Conservation (phyloP, 495 filamentous ascomycete species). For the Penicillium verhagenii region DNA sequence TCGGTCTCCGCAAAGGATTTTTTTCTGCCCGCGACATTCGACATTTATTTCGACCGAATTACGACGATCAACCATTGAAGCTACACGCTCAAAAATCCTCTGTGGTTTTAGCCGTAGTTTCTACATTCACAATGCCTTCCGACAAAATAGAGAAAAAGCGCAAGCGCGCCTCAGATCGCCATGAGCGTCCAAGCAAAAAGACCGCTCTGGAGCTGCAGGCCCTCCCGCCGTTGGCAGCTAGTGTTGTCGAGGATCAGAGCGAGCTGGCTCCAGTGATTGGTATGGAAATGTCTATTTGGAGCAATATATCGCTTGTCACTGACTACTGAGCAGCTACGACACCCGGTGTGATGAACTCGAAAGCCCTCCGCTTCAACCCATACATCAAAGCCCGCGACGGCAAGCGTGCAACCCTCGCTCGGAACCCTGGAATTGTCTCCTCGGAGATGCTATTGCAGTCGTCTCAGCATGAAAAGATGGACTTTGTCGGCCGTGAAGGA, state of each 20-base stretch:
- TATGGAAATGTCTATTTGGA: constrained; percentile 13
- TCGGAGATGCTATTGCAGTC: constrained; percentile 77
- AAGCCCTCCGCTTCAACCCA: constrained; percentile 57
- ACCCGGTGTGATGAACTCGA: constrained; percentile 61
- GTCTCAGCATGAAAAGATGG: constrained; percentile 69
- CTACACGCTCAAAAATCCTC: constrained; percentile 7
- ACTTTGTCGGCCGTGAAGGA: constrained; percentile 79
- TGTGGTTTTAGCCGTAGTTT: constrained; percentile 1
- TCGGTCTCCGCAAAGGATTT: constrained; percentile 19
- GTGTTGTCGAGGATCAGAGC: constrained; percentile 55
- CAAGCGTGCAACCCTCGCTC: constrained; percentile 38
- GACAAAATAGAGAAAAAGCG: constrained; percentile 66
- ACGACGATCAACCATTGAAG: constrained; percentile 12
- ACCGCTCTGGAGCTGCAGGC: constrained; percentile 50
- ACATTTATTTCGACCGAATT: constrained; percentile 27
- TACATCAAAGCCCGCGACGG: constrained; percentile 55
- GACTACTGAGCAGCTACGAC: constrained; percentile 55
- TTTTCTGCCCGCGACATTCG: constrained; percentile 30
- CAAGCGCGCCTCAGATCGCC: constrained; percentile 59
- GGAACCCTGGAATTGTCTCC: constrained; percentile 41
- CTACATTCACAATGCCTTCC: constrained; percentile 46
- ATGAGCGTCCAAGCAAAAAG: constrained; percentile 62
- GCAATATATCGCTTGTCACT: constrained; percentile 8
- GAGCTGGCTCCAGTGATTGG: constrained; percentile 62
- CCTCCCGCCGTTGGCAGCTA: constrained; percentile 50